Conservation (phyloP, 140 eudicot species). For the Cichorium intybus region DNA sequence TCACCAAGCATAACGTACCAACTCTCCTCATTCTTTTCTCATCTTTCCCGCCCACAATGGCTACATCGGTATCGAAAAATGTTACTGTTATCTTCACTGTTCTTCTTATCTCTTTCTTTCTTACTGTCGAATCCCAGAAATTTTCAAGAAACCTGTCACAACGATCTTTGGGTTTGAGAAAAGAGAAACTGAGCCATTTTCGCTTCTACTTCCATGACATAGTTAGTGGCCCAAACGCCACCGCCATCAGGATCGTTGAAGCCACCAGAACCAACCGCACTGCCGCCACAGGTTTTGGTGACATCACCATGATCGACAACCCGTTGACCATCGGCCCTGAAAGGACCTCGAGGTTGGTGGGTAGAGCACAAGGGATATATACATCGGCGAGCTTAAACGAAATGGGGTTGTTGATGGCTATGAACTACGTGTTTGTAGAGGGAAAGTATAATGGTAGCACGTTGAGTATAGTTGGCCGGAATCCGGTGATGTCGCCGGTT, state of each 20-base stretch:
- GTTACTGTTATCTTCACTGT: background rate
- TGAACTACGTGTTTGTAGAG: constrained; percentile 46
- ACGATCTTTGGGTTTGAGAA: constrained; percentile 25
- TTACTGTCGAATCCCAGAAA: constrained; percentile 23
- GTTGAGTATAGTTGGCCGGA: constrained; percentile 32
- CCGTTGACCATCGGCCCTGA: constrained; percentile 48
- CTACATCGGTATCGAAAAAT: background rate
- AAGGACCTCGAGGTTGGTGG: constrained; percentile 36
- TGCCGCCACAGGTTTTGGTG: constrained; percentile 37
- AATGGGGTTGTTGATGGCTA: constrained; percentile 45
- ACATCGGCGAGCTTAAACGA: constrained; percentile 29
- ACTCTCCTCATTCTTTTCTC: background rate
- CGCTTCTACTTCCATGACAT: constrained; percentile 62
- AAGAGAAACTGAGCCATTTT: constrained; percentile 52
- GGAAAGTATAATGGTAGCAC: constrained; percentile 44
- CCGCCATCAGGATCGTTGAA: constrained; percentile 40
- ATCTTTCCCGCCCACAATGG: constrained; percentile 10
- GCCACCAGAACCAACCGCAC: constrained; percentile 42
- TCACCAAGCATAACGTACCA: constrained; percentile 3
- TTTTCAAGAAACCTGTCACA: constrained; percentile 33
- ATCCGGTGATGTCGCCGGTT: constrained; percentile 27
- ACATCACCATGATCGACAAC: constrained; percentile 50
- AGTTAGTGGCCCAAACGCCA: constrained; percentile 39
- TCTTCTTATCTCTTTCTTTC: constrained; percentile 14
- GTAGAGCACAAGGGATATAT: constrained; percentile 56